phyloP scores from a whole-genome alignment of 192 early-diverging fungal genomes.

The Backusella liffmaniae region DNA sequence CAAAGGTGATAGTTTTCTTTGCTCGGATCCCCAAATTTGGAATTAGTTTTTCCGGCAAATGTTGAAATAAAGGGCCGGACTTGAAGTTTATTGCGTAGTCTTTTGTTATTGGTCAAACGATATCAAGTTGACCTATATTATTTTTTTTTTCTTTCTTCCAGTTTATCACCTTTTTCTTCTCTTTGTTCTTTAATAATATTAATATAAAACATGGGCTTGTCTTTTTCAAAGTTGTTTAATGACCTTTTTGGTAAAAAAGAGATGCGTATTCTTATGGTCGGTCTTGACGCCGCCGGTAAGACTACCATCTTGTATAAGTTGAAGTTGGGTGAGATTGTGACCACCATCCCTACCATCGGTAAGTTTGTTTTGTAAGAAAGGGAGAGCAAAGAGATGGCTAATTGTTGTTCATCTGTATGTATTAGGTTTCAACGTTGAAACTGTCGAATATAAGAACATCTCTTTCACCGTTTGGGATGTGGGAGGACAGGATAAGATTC shows the following conservation, averaged over 20 bases:
- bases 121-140: not conserved
- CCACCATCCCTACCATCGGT: conserved; percentile 98
- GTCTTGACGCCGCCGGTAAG: conserved; percentile 94
- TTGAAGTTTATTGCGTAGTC: not conserved
- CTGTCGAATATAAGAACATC: conserved; percentile 98
- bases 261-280: conserved; percentile 96
- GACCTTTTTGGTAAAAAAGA: conserved; percentile 87
- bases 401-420: not conserved
- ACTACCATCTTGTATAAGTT: conserved; percentile 99
- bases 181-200: not conserved
- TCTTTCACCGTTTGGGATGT: conserved; percentile 99
- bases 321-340: conserved; percentile 98
- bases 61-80: not conserved
- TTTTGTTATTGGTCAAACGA: conserved; percentile 3
- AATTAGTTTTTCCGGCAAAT: not conserved
- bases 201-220: conserved; percentile 73
- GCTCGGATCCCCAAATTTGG: not conserved
- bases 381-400: not conserved
- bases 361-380: conserved; percentile 23
- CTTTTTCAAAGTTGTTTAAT: conserved; percentile 75
- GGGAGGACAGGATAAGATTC: conserved; percentile 98
- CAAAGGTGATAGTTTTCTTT: too few species aligned
- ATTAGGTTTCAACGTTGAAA: conserved; percentile 96
- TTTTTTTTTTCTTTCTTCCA: conserved; percentile 1
- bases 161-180: not conserved